Percentiles rank a stretch among this genome's conserved stretches.
Conservation (phyloP, 2,329 filamentous ascomycete species). For the Cucurbitaria berberidis region DNA sequence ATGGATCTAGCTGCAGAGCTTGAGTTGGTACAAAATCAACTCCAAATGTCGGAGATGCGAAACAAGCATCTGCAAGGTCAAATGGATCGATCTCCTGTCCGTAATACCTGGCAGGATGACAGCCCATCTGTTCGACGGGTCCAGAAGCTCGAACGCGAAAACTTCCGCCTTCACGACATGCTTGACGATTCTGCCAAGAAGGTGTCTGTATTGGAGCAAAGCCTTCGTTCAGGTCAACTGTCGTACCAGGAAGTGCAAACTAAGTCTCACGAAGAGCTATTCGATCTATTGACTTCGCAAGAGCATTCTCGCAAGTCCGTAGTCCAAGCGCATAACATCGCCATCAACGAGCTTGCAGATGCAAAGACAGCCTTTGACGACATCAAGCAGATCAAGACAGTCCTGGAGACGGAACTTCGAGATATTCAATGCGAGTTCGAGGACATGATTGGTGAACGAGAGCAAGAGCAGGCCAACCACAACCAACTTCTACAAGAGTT, state of each 20-base stretch:
- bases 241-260: slow-evolving; percentile 90
- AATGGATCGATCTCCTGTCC: slow-evolving; percentile 71
- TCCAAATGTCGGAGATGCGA: slow-evolving; percentile 93
- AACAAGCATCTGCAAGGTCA: slow-evolving; percentile 92
- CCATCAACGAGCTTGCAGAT: slow-evolving; percentile 82
- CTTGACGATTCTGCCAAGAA: slow-evolving; percentile 94
- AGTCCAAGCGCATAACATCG: slow-evolving; percentile 83
- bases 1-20: slow-evolving; percentile 92
- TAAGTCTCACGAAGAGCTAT: slow-evolving; percentile 91
- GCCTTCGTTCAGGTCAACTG: slow-evolving; percentile 83
- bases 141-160: slow-evolving; percentile 90
- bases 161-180: slow-evolving; percentile 89
- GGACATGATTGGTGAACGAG: slow-evolving; percentile 77
- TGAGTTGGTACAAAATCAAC: slow-evolving; percentile 90
- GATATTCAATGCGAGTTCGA: slow-evolving; percentile 83
- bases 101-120: slow-evolving; percentile 71
- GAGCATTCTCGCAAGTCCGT: slow-evolving; percentile 85
- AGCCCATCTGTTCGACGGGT: slow-evolving; percentile 81
- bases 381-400: slow-evolving; percentile 79
- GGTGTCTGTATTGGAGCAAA: slow-evolving; percentile 86
- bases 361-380: slow-evolving; percentile 87
- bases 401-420: slow-evolving; percentile 83
- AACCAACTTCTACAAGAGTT: slow-evolving; percentile 90
- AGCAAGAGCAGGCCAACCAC: slow-evolving; percentile 87
- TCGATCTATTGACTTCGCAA: slow-evolving; percentile 90